phyloP scores from a whole-genome alignment of 148 eudicot species.

The Euryodendron excelsum region DNA sequence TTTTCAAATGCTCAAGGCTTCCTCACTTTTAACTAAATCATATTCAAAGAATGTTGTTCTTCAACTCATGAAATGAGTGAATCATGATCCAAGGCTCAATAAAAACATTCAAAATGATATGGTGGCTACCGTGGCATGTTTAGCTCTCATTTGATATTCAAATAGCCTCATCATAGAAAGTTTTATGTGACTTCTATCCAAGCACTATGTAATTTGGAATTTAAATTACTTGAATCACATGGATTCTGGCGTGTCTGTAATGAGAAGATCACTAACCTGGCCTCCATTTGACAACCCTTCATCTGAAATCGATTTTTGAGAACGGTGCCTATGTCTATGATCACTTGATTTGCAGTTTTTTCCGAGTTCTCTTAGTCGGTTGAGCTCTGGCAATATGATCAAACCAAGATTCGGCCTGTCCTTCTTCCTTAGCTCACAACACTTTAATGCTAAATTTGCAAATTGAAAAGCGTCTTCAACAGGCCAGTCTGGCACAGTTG shows the following conservation, averaged over 20 bases:
- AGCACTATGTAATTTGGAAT: not conserved
- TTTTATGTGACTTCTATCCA: not conserved
- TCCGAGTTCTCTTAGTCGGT: conserved; percentile 42
- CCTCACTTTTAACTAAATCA: not conserved
- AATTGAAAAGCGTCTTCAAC: conserved; percentile 53
- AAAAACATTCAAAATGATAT: no score
- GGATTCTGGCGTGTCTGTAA: not conserved
- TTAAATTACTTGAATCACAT: not conserved
- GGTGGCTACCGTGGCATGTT: not conserved
- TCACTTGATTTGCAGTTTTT: conserved; percentile 7
- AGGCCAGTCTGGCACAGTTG: conserved; percentile 65
- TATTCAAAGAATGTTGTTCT: not conserved
- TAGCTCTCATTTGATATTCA: not conserved
- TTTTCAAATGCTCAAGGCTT: not conserved
- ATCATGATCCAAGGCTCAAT: not conserved
- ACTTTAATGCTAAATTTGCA: conserved; percentile 57
- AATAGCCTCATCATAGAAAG: not conserved
- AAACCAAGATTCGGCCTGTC: conserved; percentile 72
- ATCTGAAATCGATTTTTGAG: not conserved
- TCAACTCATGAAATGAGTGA: not conserved
- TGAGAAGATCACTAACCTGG: conserved; percentile 14
- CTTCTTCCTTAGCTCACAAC: conserved; percentile 71
- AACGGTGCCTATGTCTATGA: not conserved
- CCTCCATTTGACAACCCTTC: not conserved
- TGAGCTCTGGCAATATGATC: conserved; percentile 61